Base-by-base conservation (phyloP, 495 filamentous ascomycete species). In the Penicillium macrosclerotiorum region DNA sequence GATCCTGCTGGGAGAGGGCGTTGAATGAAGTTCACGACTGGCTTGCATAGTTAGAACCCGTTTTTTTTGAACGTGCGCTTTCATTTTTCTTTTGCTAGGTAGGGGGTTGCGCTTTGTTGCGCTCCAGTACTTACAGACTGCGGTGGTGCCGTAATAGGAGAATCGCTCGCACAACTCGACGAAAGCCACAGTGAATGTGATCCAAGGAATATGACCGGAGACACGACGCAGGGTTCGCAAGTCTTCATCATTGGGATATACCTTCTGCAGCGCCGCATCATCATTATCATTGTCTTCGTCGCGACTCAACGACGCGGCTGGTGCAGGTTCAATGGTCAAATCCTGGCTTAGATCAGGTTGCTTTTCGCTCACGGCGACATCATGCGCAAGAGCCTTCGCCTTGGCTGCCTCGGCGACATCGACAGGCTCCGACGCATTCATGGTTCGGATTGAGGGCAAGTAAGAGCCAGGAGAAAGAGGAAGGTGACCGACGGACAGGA, bases 151-250 rank as follows among this genome's bases (percentile, higher is more conserved):
- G 59, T 89, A 89, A 71, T 86, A 90, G 7, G 82, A 84, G 68
- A 89, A 87, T 26, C 86, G 82, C 71, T 91, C 87, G 67, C 80
- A 85, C 45, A 89, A 62, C 65, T 91, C 87, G 37, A 88, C 78
- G 51, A 89, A 83, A 16, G 82, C 85, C 41, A 92, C 76, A 17
- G 82, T 84, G 55, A 80, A 90, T 6, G 76, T 74, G 11, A 67
- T 76, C 72, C 71, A 82, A 14, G 83, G 84, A 22, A 92, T 74
- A 26, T 69, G 72, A 31, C 78, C 86, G 11, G 85, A 69, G 1
- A 90, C 74, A 29, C 86, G 80, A 18, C 76, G 80, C 6, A 90
- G 73, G 1, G 77, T 80, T 0, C 60, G 48, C 34, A 84, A 55
- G 38, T 90, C 68, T 26, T 83, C 78, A 1, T 75, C 72, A 0